Percentiles rank a stretch among this genome's conserved stretches.
phyloP scores from a whole-genome alignment of 108 stramenopile species.

The Pseudonitzschia delicatissima region DNA sequence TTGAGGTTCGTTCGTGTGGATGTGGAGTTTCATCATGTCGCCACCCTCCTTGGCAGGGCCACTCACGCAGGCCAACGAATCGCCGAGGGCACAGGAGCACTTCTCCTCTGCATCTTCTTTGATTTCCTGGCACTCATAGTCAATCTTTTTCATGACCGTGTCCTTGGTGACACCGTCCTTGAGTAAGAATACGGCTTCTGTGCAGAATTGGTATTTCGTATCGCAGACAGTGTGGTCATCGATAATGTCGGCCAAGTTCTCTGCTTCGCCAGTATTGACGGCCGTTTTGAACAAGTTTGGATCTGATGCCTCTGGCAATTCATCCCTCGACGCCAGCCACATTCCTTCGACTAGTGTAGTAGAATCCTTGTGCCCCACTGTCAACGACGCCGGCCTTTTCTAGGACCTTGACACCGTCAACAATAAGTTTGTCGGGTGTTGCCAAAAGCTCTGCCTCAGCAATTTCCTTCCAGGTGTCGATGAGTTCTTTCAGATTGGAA shows the following conservation, averaged over 20 bases:
- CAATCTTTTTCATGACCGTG: conserved; percentile 16
- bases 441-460: conserved; percentile 17
- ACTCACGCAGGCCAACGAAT: conserved; percentile 26
- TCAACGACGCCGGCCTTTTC: conserved; percentile 42
- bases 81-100: conserved; percentile 10
- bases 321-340: conserved; percentile 18
- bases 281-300: conserved; percentile 23
- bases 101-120: background rate
- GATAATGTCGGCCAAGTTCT: background rate
- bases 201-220: conserved; percentile 30
- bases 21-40: conserved; percentile 36
- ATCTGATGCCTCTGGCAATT: conserved; percentile 28
- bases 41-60: conserved; percentile 28
- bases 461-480: conserved; percentile 13
- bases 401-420: conserved; percentile 39
- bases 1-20: conserved; percentile 32
- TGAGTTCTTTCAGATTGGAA: conserved; percentile 21
- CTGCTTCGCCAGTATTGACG: conserved; percentile 1
- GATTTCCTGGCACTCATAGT: background rate
- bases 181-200: conserved; percentile 30
- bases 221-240: conserved; percentile 30
- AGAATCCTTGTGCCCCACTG: conserved; percentile 37
- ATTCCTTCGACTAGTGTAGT: conserved; percentile 32
- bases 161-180: conserved; percentile 27
- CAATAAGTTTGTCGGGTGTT: conserved; percentile 34